Percentiles rank a stretch among this genome's conserved stretches.
Evolutionary conservation across 1,284 basidiomycete genomes (phyloP).

Genomic region (Coriolopsis trogii): DNA sequence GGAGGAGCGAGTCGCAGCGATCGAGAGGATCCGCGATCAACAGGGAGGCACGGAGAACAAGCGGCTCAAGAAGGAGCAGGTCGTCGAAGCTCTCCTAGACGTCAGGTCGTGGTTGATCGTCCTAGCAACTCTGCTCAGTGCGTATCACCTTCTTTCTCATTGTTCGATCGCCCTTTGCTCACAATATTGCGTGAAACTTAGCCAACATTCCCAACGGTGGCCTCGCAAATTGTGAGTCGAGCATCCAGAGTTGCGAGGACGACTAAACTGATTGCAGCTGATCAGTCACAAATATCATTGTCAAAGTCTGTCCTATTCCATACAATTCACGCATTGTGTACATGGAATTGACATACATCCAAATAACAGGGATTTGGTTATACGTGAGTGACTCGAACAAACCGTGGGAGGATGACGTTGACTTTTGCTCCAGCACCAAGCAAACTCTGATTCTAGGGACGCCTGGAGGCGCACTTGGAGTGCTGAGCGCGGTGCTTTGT

Average conservation of each 20-base stretch:
- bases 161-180: too few species aligned
- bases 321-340: background rate
- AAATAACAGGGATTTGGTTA: constrained; percentile 55
- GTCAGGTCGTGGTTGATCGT: constrained; percentile 67
- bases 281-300: constrained; percentile 65
- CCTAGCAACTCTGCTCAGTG: constrained; percentile 61
- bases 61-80: constrained; percentile 62
- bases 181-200: too few species aligned
- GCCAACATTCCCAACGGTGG: constrained; percentile 71
- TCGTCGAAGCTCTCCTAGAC: constrained; percentile 60
- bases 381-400: constrained; percentile 48
- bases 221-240: constrained; percentile 60
- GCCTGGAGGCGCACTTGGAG: constrained; percentile 56
- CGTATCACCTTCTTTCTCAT: too few species aligned
- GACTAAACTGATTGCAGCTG: background rate
- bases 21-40: constrained; percentile 71
- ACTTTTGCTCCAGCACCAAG: constrained; percentile 44
- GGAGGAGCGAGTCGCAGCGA: constrained; percentile 63
- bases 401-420: background rate
- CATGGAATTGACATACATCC: background rate
- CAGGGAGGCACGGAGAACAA: constrained; percentile 69
- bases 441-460: constrained; percentile 66
- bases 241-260: background rate
- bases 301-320: constrained; percentile 37
- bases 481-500: constrained; percentile 51